Conservation (phyloP, 805 yeast genomes). For the Kazachstania viticola region DNA sequence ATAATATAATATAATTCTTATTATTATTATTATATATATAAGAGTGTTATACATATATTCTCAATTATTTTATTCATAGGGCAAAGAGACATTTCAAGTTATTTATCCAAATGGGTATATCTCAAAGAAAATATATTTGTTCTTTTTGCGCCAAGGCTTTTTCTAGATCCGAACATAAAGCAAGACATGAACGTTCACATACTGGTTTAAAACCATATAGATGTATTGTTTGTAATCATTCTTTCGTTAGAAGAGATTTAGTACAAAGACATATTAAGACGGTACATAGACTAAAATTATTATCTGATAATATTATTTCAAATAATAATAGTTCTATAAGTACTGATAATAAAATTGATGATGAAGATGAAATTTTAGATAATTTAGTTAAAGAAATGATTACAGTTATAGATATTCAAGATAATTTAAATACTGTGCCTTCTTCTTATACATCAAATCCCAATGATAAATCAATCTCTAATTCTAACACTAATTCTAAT, state of each 20-base stretch:
- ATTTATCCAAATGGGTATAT: conserved; percentile 20
- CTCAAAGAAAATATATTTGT: conserved; percentile 62
- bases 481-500: conserved; percentile 3
- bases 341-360: neutral
- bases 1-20: too few relatives aligned
- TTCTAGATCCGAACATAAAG: conserved; percentile 68
- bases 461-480: too few relatives aligned
- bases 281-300: conserved; percentile 37
- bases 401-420: neutral
- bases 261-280: conserved; percentile 70
- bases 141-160: conserved; percentile 72
- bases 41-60: too few relatives aligned
- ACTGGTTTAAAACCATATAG: conserved; percentile 73
- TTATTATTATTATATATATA: too few relatives aligned
- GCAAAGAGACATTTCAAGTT: too few relatives aligned
- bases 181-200: conserved; percentile 70
- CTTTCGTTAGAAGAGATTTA: conserved; percentile 69
- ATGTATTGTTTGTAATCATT: conserved; percentile 56
- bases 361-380: conserved; percentile 1
- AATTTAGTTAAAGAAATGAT: conserved; percentile 2
- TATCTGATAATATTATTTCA: neutral
- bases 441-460: too few relatives aligned
- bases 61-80: too few relatives aligned
- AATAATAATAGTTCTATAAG: neutral
- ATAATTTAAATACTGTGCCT: too few relatives aligned